Percentiles rank a stretch among this genome's conserved stretches.
phyloP scores from a whole-genome alignment of 2,329 filamentous ascomycete species.

The Colletotrichum sp. region DNA sequence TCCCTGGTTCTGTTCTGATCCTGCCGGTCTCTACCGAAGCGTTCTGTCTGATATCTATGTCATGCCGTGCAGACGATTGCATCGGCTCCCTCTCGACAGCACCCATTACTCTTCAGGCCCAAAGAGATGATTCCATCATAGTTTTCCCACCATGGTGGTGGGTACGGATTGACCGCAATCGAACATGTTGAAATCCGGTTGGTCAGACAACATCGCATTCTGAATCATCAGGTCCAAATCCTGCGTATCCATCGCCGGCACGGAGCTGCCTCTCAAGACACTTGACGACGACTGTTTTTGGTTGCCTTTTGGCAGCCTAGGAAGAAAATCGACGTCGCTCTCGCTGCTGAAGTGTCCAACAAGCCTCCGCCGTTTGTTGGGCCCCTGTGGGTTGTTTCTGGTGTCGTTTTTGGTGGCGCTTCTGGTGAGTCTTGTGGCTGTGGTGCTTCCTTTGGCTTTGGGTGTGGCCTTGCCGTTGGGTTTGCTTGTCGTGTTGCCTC shows the following conservation, averaged over 20 bases:
- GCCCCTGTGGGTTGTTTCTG: neutral
- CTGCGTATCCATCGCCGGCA: neutral
- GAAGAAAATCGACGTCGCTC: neutral
- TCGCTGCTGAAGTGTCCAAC: neutral
- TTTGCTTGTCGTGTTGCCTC: neutral
- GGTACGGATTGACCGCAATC: neutral
- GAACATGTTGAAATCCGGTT: neutral
- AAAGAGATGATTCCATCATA: neutral
- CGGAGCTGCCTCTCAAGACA: neutral
- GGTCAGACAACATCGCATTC: neutral
- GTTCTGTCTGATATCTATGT: neutral
- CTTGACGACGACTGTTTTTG: neutral
- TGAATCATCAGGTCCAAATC: neutral
- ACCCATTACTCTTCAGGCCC: neutral
- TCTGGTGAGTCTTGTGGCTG: neutral
- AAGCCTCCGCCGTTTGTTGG: neutral
- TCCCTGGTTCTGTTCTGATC: conserved; percentile 19
- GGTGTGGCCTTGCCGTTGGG: neutral
- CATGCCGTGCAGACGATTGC: neutral
- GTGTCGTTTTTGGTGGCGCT: neutral
- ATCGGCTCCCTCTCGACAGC: neutral
- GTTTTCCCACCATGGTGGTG: neutral
- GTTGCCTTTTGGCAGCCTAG: neutral
- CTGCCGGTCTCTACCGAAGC: neutral
- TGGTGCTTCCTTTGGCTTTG: neutral